Evolutionary conservation across 257 asterid species (phyloP).

Genomic region (Ocimum tenuiflorum): DNA sequence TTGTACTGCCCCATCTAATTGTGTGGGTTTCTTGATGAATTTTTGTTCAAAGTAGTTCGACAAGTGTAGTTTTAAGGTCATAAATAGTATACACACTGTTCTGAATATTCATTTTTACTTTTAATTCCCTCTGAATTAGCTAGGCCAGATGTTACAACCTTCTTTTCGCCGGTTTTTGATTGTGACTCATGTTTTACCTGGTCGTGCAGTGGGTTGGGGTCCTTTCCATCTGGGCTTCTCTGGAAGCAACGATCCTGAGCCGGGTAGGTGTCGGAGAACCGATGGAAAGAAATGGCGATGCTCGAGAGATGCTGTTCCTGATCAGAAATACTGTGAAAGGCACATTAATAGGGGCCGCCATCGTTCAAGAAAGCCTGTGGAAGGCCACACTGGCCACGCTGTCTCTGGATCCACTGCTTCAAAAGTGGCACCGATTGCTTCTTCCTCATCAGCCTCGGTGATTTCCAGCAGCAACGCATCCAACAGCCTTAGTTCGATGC

Average conservation of each 20-base stretch:
- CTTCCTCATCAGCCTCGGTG: conserved; percentile 46
- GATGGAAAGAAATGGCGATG: conserved; percentile 99
- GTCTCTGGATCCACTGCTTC: conserved; percentile 57
- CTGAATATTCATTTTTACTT: too few relatives aligned
- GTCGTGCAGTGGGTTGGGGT: conserved; percentile 74
- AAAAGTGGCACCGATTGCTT: conserved; percentile 45
- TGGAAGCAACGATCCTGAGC: conserved; percentile 87
- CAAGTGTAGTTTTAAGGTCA: too few relatives aligned
- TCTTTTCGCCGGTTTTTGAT: neutral
- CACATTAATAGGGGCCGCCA: conserved; percentile 98
- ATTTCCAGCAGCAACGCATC: conserved; percentile 45
- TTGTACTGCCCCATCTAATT: too few relatives aligned
- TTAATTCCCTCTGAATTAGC: too few relatives aligned
- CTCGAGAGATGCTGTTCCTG: conserved; percentile 94
- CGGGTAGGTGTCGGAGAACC: conserved; percentile 95
- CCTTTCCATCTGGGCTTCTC: conserved; percentile 74
- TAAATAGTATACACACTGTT: too few relatives aligned
- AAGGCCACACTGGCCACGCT: conserved; percentile 84
- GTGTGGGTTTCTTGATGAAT: too few relatives aligned
- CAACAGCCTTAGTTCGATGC: conserved; percentile 40
- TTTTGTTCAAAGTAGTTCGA: too few relatives aligned
- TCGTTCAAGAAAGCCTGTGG: conserved; percentile 99
- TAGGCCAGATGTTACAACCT: neutral
- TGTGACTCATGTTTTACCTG: neutral
- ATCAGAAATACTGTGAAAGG: conserved; percentile 95